Evolutionary conservation across 192 early-diverging fungal genomes (phyloP), one percentile per base, ranked within the genome.

Genomic region (Coemansia sp.): DNA sequence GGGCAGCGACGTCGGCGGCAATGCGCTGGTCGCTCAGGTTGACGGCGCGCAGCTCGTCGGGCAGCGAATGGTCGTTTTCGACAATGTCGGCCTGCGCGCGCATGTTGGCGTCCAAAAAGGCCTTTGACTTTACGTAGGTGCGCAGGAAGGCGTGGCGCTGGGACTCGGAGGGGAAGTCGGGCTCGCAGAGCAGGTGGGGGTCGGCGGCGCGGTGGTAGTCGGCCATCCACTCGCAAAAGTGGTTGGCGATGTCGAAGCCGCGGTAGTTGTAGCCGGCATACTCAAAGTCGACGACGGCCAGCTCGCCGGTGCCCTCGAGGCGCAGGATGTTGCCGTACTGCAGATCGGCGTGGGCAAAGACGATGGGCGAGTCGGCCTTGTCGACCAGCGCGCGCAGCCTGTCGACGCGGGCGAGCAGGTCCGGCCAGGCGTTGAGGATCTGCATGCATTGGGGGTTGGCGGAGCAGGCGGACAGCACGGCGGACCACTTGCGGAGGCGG

Each of bases 251-350:
- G 28, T 93, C 90, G 41, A 83, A 90, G 16, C 84, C 87, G 11
- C 86, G 82, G 53, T 84, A 83, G 50, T 90, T 91, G 67, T 87
- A 91, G 0, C 88, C 88, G 18, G 87, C 79, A 60, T 92, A 92
- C 58, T 91, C 90, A 58, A 88, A 90, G 51, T 93, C 90, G 11
- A 93, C 86, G 0, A 90, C 79, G 0, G 90, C 85, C 5, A 93
- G 67, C 46, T 87, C 82, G 39, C 73, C 79, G 3, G 71, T 80
- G 9, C 51, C 64, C 18, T 84, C 64, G 17, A 86, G 64, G 39
- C 84, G 76, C n/a, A 95, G 72, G 36, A 95, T 86, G 58, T 95
- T 95, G 32, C 93, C 93, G 60, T 90, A 92, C 78, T 95, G 93
- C 31, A 77, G 46, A 60, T 95, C 93, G 53, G 90, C 93, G 64